Conservation (phyloP, 305 asterid genomes). For the Ilex paraguariensis region DNA sequence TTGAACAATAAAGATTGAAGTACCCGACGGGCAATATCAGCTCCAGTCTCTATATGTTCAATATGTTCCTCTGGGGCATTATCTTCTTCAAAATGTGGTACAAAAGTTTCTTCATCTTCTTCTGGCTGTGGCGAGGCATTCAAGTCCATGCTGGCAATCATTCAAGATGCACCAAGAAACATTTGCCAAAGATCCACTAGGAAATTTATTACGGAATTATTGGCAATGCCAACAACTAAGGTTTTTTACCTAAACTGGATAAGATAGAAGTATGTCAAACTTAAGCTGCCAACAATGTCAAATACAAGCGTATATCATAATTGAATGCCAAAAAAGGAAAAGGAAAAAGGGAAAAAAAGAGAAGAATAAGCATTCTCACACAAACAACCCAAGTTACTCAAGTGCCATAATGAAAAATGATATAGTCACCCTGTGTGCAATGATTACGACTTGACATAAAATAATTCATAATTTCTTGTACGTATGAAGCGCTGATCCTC, state of each 20-base stretch:
- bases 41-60: conserved; percentile 54
- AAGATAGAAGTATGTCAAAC: conserved; percentile 5
- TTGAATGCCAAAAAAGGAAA: too few relatives aligned
- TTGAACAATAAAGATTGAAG: conserved; percentile 15
- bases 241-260: conserved; percentile 10
- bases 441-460: too few relatives aligned
- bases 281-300: neutral
- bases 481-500: too few relatives aligned
- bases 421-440: too few relatives aligned
- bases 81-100: conserved; percentile 57
- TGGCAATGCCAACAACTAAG: conserved; percentile 5
- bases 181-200: conserved; percentile 28
- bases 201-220: conserved; percentile 16
- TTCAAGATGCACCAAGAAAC: conserved; percentile 45
- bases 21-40: conserved; percentile 73
- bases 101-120: conserved; percentile 75
- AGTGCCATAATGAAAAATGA: too few relatives aligned
- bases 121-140: conserved; percentile 92
- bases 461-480: too few relatives aligned
- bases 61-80: conserved; percentile 40
- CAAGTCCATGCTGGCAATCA: conserved; percentile 86
- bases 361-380: too few relatives aligned
- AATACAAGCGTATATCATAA: neutral
- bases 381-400: too few relatives aligned
- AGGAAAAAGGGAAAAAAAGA: too few relatives aligned